Conservation (phyloP, 108 stramenopile genomes). For the Licmophora abbreviata region DNA sequence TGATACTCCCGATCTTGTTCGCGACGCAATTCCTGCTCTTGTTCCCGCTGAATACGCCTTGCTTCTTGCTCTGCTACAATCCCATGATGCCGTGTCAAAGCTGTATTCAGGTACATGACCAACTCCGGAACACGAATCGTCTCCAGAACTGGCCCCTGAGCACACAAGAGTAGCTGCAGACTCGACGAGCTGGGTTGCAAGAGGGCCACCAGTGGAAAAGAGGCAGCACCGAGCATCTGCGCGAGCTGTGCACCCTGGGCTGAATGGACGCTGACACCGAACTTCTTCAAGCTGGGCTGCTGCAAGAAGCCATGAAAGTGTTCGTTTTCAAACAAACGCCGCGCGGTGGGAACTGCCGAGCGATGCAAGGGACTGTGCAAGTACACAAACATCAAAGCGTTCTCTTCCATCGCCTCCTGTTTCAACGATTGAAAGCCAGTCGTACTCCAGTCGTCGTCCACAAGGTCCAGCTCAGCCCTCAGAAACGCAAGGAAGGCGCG, state of each 20-base stretch:
- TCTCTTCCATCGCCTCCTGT: constrained; percentile 29
- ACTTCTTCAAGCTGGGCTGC: constrained; percentile 32
- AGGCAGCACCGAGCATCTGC: constrained; percentile 41
- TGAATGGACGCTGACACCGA: constrained; percentile 63
- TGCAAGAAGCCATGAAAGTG: constrained; percentile 38
- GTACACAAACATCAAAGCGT: constrained; percentile 51
- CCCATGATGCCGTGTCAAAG: constrained; percentile 41
- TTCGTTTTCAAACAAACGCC: constrained; percentile 14
- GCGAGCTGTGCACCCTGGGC: constrained; percentile 62
- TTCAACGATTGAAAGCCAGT: constrained; percentile 35
- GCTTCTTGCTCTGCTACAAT: constrained; percentile 33
- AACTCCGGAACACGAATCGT: constrained; percentile 31
- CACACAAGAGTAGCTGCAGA: constrained; percentile 50
- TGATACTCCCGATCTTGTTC: constrained; percentile 82
- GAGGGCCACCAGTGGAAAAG: constrained; percentile 60
- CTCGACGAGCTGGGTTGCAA: constrained; percentile 33
- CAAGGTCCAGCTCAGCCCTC: constrained; percentile 17
- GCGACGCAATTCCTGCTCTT: constrained; percentile 55
- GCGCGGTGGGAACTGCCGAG: constrained; percentile 16
- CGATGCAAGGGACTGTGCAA: constrained; percentile 69
- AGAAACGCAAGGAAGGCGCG: constrained; percentile 45
- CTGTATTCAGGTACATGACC: constrained; percentile 25
- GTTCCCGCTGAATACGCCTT: constrained; percentile 53
- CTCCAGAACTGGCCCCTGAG: constrained; percentile 45
- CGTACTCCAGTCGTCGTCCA: no score